A percentile compares a stretch with the other conserved stretches of the same genome.
Conservation (phyloP, 2,329 filamentous ascomycete species). For the Phialophora tarda region DNA sequence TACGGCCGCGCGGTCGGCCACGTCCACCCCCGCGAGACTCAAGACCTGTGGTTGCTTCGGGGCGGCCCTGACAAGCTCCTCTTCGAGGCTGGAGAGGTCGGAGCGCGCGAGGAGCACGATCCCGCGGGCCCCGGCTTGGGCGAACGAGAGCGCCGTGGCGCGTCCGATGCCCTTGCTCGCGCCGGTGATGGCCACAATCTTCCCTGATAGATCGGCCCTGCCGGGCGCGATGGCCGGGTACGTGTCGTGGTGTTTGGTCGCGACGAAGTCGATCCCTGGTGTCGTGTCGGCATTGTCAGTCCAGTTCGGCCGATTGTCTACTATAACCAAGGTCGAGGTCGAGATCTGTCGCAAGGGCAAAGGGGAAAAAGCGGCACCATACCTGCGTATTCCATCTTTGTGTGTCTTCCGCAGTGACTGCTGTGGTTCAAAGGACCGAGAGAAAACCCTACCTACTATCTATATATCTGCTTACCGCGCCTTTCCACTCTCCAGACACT, state of each 20-base stretch:
- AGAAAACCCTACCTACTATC: no score
- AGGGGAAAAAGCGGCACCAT: not conserved
- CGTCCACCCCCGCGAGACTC: constrained; percentile 4
- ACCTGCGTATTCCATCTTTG: not conserved
- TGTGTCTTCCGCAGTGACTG: no score
- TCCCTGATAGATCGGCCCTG: constrained; percentile 41
- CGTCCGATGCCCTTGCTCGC: constrained; percentile 62
- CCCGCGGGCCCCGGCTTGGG: constrained; percentile 57
- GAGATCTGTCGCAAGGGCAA: no score
- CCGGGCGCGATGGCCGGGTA: constrained; percentile 50
- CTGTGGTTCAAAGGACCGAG: no score
- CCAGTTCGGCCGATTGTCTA: no score
- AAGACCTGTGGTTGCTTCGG: constrained; percentile 5
- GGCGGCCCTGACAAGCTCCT: constrained; percentile 5
- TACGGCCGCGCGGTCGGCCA: constrained; percentile 4
- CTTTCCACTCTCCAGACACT: no score
- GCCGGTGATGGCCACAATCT: constrained; percentile 59
- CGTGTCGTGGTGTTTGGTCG: constrained; percentile 45
- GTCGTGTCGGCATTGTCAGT: not conserved
- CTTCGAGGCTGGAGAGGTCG: constrained; percentile 45
- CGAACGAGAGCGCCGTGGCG: constrained; percentile 60
- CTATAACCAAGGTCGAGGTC: no score
- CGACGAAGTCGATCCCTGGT: constrained; percentile 1
- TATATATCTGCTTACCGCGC: no score
- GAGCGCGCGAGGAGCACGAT: constrained; percentile 57